phyloP scores from a whole-genome alignment of 2,329 filamentous ascomycete genomes.

The Fusarium brachygibbosum region DNA sequence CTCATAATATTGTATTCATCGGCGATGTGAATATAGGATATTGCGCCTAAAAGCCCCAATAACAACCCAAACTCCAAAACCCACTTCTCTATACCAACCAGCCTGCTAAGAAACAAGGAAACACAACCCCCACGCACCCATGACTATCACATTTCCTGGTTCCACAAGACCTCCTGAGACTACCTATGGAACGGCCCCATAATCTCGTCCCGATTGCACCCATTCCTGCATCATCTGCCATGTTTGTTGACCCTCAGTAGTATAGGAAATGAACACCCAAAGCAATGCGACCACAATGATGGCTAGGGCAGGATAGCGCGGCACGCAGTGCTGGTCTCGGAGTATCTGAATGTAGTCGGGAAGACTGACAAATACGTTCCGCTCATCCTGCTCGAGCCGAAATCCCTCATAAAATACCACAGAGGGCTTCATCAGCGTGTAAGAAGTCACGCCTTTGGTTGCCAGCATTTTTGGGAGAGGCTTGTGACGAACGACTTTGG shows the following conservation, averaged over 20 bases:
- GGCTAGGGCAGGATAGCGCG: slow-evolving; percentile 23
- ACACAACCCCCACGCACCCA: slow-evolving; percentile 20
- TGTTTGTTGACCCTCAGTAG: slow-evolving; percentile 15
- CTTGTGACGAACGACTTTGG: slow-evolving; percentile 45
- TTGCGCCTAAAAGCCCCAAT: not conserved
- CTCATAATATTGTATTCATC: not conserved
- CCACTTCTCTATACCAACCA: not conserved
- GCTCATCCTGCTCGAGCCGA: slow-evolving; percentile 42
- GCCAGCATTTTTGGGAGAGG: slow-evolving; percentile 15
- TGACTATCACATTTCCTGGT: not conserved
- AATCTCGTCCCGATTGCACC: not conserved
- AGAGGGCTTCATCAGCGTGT: slow-evolving; percentile 46
- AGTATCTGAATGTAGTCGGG: slow-evolving; percentile 41
- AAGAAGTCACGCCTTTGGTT: slow-evolving; percentile 31
- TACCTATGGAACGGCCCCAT: not conserved
- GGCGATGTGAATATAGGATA: not conserved
- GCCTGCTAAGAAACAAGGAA: slow-evolving; percentile 1
- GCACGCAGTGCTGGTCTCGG: slow-evolving; percentile 23
- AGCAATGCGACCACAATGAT: slow-evolving; percentile 26
- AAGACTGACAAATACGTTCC: slow-evolving; percentile 33
- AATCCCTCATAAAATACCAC: slow-evolving; percentile 52
- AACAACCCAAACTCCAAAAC: slow-evolving; percentile 8
- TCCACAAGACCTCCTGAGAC: not conserved
- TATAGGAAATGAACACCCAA: slow-evolving; percentile 15
- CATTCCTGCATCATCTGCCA: slow-evolving; percentile 15